Base-by-base conservation (phyloP, 345 rosid species). In the Populus deltoides region DNA sequence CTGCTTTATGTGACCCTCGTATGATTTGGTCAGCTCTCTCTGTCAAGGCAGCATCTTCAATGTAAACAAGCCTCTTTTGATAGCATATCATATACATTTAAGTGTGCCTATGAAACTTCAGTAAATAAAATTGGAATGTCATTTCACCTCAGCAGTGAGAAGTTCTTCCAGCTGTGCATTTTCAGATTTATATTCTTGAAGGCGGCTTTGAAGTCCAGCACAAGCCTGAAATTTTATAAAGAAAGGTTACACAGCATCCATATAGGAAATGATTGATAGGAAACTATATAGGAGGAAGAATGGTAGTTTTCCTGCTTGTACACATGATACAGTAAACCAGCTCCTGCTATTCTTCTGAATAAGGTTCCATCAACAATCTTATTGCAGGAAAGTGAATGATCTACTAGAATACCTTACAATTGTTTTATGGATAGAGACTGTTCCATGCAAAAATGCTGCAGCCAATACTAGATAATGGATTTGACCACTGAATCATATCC, bases 111-210 rank as follows among this genome's bases (percentile, higher is more conserved):
- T 76, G 63, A 76, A 71, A 59, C 49, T 55, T 74, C 61, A 72
- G 74, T 66, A 75, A 76, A 55, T 77, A 36, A 72, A 47, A 47
- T 25, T 24, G 72, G 31, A 29, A 27, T 5, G 7, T 22, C 17
- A 45, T 41, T 70, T 90, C 84, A 92, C 99, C 97, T 97, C 99
- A 25, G 97, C 90, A 80, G 84, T 83, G 76, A 97, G 95, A 90
- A 97, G 98, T 83, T 97, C 99, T 88, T 97, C 99, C 80, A 97
- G 89, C 86, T 97, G 98, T 73, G 97, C 91, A 89, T 94, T 97
- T 87, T 97, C 99, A 79, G 89, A 88, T 83, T 97, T 97, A 81
- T 90, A 90, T 82, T 94, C 99, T 86, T 94, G 99, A 81, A 97
- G 97, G 77, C 99, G 98, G 76, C 93, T 86, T 75, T 96, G 91